A percentile compares a stretch with the other conserved stretches of the same genome.
Evolutionary conservation across 2,329 filamentous ascomycete species (phyloP).

Genomic region (Neofusicoccum laricinum): DNA sequence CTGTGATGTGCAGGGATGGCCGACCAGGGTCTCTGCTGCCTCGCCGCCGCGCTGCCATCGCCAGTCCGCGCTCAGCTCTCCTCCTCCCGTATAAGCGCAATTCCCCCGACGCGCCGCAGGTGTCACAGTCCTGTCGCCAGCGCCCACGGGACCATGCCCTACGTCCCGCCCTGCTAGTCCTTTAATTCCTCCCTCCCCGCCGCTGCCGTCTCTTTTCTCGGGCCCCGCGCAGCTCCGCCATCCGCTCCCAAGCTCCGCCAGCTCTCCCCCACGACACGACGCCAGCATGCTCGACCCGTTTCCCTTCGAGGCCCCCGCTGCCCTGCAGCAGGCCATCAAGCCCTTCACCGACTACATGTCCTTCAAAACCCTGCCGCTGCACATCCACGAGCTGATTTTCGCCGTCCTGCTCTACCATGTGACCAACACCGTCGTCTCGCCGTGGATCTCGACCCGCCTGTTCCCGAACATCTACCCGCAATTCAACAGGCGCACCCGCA

Average conservation of each 20-base stretch:
- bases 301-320: slow-evolving; percentile 57
- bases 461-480: slow-evolving; percentile 62
- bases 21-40: slow-evolving; percentile 2
- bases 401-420: slow-evolving; percentile 67
- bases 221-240: neutral
- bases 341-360: slow-evolving; percentile 62
- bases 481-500: slow-evolving; percentile 61
- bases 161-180: neutral
- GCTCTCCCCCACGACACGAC: neutral
- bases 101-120: neutral
- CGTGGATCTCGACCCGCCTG: slow-evolving; percentile 60
- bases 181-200: neutral
- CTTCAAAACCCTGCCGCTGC: slow-evolving; percentile 67
- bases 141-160: neutral
- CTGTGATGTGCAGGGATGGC: neutral
- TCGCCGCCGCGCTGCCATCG: neutral
- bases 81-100: neutral
- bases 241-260: neutral
- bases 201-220: neutral
- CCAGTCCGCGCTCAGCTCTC: neutral
- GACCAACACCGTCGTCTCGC: slow-evolving; percentile 65
- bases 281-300: slow-evolving; percentile 70
- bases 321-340: slow-evolving; percentile 54
- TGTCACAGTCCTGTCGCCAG: neutral
- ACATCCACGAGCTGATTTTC: slow-evolving; percentile 72